phyloP scores from a whole-genome alignment of 148 eudicot species.

The Amaranthus cruentus region DNA sequence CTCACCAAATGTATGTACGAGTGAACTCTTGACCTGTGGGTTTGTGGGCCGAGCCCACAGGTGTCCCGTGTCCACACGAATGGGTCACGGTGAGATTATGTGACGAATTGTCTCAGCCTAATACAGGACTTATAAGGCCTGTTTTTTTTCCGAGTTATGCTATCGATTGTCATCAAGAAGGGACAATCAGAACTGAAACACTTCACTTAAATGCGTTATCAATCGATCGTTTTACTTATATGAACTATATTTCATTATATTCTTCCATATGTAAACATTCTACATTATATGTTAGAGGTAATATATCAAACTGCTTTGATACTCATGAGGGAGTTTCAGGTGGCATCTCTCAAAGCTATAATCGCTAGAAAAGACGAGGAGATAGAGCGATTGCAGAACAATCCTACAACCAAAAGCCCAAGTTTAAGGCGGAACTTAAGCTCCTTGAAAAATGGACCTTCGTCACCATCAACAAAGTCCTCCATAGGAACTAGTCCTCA shows the following conservation, averaged over 20 bases:
- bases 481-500: constrained; percentile 27
- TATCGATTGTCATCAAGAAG: too few relatives aligned
- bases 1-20: too few relatives aligned
- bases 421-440: constrained; percentile 29
- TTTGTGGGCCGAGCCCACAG: too few relatives aligned
- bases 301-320: not conserved
- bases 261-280: not conserved
- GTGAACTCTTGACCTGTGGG: too few relatives aligned
- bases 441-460: constrained; percentile 39
- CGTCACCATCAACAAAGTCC: constrained; percentile 37
- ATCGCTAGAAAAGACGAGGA: constrained; percentile 42
- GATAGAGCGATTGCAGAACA: constrained; percentile 34
- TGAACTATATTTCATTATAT: not conserved
- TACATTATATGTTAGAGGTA: not conserved
- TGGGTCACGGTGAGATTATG: too few relatives aligned
- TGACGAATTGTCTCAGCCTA: too few relatives aligned
- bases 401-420: constrained; percentile 26
- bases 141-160: too few relatives aligned
- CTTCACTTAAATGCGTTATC: too few relatives aligned
- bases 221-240: too few relatives aligned
- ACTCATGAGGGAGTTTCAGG: constrained; percentile 21
- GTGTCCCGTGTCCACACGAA: too few relatives aligned
- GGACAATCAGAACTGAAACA: too few relatives aligned
- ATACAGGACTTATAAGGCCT: too few relatives aligned
- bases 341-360: constrained; percentile 39